Percentiles rank a stretch among this genome's conserved stretches.
phyloP scores from a whole-genome alignment of 2,329 filamentous ascomycete species.

The Daldinia eschscholtzii region DNA sequence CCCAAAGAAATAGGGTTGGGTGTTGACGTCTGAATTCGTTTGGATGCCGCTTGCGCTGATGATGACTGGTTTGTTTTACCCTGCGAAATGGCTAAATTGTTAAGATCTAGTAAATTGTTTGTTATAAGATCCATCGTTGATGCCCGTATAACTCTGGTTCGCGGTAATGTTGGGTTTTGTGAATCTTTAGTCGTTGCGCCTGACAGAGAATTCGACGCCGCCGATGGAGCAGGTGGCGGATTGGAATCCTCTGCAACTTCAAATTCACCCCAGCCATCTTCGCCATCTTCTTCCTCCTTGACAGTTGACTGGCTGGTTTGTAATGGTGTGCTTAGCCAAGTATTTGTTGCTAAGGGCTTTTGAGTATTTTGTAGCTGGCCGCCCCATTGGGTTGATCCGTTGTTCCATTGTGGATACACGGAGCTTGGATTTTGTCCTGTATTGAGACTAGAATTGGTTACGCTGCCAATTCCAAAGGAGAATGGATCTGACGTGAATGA shows the following conservation, averaged over 20 bases:
- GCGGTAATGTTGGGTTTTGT: conserved; percentile 35
- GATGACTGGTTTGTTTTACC: conserved; percentile 26
- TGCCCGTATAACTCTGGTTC: conserved; percentile 58
- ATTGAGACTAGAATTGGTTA: conserved; percentile 16
- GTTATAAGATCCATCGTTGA: conserved; percentile 67
- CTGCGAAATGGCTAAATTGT: conserved; percentile 29
- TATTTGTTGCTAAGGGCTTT: conserved; percentile 35
- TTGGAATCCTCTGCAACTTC: conserved; percentile 64
- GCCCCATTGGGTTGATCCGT: conserved; percentile 30
- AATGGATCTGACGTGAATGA: conserved; percentile 40
- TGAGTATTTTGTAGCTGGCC: conserved; percentile 49
- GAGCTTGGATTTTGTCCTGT: conserved; percentile 25
- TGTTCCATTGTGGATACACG: conserved; percentile 50
- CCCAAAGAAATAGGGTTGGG: conserved; percentile 33
- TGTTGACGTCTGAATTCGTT: conserved; percentile 25
- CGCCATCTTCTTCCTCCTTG: conserved; percentile 63
- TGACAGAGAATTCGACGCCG: conserved; percentile 19
- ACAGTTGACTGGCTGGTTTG: conserved; percentile 35
- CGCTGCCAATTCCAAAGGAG: conserved; percentile 35
- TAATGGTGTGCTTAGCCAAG: conserved; percentile 31
- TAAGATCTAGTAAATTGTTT: conserved; percentile 63
- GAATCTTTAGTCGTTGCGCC: conserved; percentile 20
- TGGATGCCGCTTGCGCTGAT: conserved; percentile 26
- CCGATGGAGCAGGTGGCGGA: conserved; percentile 42
- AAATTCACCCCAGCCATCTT: conserved; percentile 77